Percentiles rank a stretch among this genome's conserved stretches.
Conservation (phyloP, 1,284 basidiomycete genomes). For the Trichosporon coremiiforme region DNA sequence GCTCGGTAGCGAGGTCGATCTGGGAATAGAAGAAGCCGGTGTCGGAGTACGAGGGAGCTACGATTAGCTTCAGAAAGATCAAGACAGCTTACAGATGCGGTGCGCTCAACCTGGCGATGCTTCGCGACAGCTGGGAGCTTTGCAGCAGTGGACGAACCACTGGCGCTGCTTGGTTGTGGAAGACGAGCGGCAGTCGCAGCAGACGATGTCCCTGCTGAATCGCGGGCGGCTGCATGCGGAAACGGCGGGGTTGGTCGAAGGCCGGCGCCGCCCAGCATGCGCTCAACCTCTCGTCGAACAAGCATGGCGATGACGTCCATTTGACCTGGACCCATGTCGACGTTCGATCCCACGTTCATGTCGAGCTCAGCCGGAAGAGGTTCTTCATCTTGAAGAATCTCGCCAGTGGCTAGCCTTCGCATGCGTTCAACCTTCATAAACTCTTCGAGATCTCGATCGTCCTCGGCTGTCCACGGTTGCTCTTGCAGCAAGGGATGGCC, state of each 20-base stretch:
- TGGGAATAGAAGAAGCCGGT: background rate
- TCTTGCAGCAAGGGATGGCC: slow-evolving; percentile 5
- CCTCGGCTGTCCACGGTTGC: slow-evolving; percentile 34
- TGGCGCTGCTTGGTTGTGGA: background rate
- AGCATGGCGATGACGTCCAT: slow-evolving; percentile 10
- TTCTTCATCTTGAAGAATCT: background rate
- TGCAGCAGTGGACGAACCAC: background rate
- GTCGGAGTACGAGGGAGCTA: background rate
- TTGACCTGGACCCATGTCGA: background rate
- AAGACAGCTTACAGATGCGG: background rate
- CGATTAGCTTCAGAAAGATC: background rate
- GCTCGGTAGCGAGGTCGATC: background rate
- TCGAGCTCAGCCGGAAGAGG: background rate
- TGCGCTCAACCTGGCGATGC: background rate
- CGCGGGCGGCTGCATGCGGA: background rate
- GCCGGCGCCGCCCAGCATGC: background rate
- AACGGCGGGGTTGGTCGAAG: background rate
- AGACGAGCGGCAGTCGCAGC: background rate
- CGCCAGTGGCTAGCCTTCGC: background rate
- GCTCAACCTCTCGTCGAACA: slow-evolving; percentile 14
- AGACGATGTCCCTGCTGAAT: background rate
- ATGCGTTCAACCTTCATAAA: slow-evolving; percentile 35
- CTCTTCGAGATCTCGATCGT: slow-evolving; percentile 37
- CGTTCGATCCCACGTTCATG: too few species aligned
- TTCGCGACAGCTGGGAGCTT: background rate